Conservation (phyloP, 2,329 filamentous ascomycete species). For the Aquanectria penicillioides region DNA sequence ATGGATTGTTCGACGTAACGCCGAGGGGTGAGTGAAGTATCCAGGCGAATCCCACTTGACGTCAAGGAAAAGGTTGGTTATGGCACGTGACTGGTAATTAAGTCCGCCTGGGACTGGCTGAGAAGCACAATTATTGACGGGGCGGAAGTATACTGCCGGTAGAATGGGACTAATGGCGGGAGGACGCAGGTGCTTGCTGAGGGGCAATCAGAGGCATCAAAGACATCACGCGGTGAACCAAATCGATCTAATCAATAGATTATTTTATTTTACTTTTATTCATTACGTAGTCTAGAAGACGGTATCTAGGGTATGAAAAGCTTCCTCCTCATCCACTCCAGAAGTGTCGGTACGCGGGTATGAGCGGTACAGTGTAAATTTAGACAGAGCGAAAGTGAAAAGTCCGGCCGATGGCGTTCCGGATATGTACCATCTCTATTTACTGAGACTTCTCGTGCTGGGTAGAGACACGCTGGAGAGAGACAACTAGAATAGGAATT, state of each 20-base stretch:
- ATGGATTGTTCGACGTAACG: too few species aligned
- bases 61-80: too few species aligned
- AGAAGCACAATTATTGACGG: too few species aligned
- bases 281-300: constrained; percentile 54
- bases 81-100: too few species aligned
- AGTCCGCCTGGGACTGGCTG: too few species aligned
- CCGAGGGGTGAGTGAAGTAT: too few species aligned
- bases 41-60: too few species aligned
- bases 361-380: constrained; percentile 53
- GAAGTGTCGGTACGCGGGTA: constrained; percentile 47
- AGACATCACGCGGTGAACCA: background rate
- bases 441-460: constrained; percentile 91
- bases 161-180: too few species aligned
- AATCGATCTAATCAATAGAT: too few species aligned
- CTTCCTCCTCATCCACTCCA: constrained; percentile 48
- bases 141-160: too few species aligned
- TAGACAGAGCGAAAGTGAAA: constrained; percentile 53
- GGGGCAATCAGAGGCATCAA: too few species aligned
- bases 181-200: too few species aligned
- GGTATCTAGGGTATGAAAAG: constrained; percentile 51
- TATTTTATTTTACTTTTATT: constrained; percentile 54
- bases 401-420: constrained; percentile 48
- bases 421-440: constrained; percentile 53
- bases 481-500: constrained; percentile 75
- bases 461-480: constrained; percentile 87